Conservation (phyloP, 2,329 filamentous ascomycete species). For the Ilyonectria sp. region DNA sequence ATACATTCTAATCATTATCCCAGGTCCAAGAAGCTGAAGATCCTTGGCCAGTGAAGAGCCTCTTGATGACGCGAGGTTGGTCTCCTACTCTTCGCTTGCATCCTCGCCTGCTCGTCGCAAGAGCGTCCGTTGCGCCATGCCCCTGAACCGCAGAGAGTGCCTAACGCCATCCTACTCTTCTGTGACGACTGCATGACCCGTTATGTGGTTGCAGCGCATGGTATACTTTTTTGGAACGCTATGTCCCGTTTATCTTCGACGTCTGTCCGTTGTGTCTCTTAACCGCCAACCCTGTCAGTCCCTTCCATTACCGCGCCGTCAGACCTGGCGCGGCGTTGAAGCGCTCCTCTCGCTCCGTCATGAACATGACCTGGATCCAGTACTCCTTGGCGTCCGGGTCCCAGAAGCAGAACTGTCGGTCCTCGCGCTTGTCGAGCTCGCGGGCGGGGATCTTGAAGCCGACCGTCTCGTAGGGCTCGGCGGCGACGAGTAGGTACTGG, state of each 20-base stretch:
- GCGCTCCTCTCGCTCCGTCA: slow-evolving; percentile 96
- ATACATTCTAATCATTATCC: slow-evolving; percentile 26
- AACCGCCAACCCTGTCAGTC: background rate
- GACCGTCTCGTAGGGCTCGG: slow-evolving; percentile 98
- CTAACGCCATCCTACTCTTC: background rate
- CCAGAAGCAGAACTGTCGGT: slow-evolving; percentile 93
- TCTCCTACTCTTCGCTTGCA: slow-evolving; percentile 32
- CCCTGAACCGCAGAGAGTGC: background rate
- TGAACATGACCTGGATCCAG: slow-evolving; percentile 98
- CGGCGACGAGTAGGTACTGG: slow-evolving; percentile 95
- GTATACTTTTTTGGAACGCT: background rate
- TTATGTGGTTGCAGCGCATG: background rate
- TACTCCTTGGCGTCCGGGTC: slow-evolving; percentile 97
- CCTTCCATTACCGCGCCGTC: slow-evolving; percentile 60
- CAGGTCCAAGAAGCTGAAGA: slow-evolving; percentile 9
- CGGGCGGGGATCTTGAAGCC: slow-evolving; percentile 95
- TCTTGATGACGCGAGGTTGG: slow-evolving; percentile 18
- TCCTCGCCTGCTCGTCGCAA: background rate
- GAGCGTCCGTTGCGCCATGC: background rate
- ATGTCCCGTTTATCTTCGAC: background rate
- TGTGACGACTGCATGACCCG: background rate
- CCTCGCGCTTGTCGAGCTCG: slow-evolving; percentile 92
- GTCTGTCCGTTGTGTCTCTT: background rate
- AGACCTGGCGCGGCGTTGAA: slow-evolving; percentile 78
- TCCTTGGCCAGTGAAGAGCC: slow-evolving; percentile 28